These are phyloP conservation scores for Picea abies DNA, from an alignment of 83 land plant genomes.

Conservation along the genomic window DNA sequence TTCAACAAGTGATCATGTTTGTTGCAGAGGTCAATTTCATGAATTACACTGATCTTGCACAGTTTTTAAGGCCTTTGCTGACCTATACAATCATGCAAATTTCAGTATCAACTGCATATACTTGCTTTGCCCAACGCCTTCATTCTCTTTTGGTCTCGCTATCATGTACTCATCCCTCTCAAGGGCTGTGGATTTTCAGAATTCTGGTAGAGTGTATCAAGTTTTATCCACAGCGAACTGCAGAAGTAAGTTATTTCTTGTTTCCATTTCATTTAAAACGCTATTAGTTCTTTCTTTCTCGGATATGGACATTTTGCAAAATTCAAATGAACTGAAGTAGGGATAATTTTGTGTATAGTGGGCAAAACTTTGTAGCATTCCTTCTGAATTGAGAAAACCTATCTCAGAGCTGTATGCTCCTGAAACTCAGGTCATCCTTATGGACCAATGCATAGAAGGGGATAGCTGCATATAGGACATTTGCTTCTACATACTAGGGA, in stretches of 20 bases:
- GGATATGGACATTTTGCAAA: neutral
- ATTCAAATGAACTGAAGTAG: neutral
- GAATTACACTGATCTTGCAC: constrained; percentile 26
- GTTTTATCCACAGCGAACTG: no score
- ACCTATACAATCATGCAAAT: constrained; percentile 29
- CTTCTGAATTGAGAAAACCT: neutral
- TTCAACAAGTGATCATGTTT: constrained; percentile 47
- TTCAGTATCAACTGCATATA: constrained; percentile 22
- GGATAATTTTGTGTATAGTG: neutral
- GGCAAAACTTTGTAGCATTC: neutral
- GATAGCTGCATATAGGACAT: neutral
- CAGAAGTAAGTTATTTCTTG: constrained; percentile 33
- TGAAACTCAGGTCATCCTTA: neutral
- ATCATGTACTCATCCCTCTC: constrained; percentile 31
- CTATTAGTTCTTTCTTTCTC: neutral
- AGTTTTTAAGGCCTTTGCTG: constrained; percentile 62
- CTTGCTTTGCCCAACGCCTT: constrained; percentile 34
- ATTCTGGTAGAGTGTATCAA: no score
- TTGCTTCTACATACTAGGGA: neutral
- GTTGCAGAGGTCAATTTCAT: constrained; percentile 24
- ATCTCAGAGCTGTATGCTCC: neutral
- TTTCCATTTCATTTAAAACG: no score
- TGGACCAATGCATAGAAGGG: neutral
- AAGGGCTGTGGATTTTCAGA: no score
- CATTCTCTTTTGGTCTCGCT: constrained; percentile 46